Evolutionary conservation across 2,329 filamentous ascomycete genomes (phyloP).

Genomic region (Fusarium sp.): DNA sequence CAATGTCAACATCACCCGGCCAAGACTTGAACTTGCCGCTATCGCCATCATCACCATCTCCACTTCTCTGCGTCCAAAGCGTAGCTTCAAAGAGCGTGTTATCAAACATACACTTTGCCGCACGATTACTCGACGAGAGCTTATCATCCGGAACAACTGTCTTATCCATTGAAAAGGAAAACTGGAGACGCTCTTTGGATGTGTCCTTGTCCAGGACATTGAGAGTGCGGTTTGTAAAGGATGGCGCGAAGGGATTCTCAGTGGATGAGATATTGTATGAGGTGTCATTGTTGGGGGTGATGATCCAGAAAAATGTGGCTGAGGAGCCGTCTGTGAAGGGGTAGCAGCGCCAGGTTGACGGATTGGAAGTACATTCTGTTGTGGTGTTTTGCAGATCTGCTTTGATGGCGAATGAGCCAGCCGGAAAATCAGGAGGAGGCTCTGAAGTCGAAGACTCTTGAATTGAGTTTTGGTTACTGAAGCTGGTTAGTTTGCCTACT

Average conservation of each 20-base stretch:
- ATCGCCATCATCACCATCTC: slow-evolving; percentile 33
- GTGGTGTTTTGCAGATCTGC: slow-evolving; percentile 69
- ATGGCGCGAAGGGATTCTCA: slow-evolving; percentile 68
- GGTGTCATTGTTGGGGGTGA: slow-evolving; percentile 58
- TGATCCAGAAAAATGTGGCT: slow-evolving; percentile 74
- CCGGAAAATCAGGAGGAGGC: slow-evolving; percentile 63
- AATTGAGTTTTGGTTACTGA: slow-evolving; percentile 10
- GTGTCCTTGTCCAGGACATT: slow-evolving; percentile 63
- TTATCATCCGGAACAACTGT: slow-evolving; percentile 64
- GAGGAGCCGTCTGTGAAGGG: slow-evolving; percentile 63
- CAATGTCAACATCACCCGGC: slow-evolving; percentile 72
- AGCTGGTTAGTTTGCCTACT: slow-evolving; percentile 7
- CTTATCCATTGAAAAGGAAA: slow-evolving; percentile 68
- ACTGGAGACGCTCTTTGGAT: slow-evolving; percentile 69
- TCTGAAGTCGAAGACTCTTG: slow-evolving; percentile 25
- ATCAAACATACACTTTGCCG: slow-evolving; percentile 71
- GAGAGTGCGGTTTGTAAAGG: slow-evolving; percentile 68
- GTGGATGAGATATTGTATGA: slow-evolving; percentile 69
- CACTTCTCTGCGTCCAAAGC: slow-evolving; percentile 69
- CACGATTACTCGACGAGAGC: slow-evolving; percentile 59
- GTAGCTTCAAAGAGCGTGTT: slow-evolving; percentile 69
- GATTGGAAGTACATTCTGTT: slow-evolving; percentile 71
- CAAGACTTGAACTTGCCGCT: slow-evolving; percentile 59
- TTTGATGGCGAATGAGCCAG: slow-evolving; percentile 73
- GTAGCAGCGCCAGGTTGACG: slow-evolving; percentile 74